These are phyloP conservation scores for Glarea lozoyensis DNA, from an alignment of 495 filamentous ascomycete genomes.

Conservation along the genomic window DNA sequence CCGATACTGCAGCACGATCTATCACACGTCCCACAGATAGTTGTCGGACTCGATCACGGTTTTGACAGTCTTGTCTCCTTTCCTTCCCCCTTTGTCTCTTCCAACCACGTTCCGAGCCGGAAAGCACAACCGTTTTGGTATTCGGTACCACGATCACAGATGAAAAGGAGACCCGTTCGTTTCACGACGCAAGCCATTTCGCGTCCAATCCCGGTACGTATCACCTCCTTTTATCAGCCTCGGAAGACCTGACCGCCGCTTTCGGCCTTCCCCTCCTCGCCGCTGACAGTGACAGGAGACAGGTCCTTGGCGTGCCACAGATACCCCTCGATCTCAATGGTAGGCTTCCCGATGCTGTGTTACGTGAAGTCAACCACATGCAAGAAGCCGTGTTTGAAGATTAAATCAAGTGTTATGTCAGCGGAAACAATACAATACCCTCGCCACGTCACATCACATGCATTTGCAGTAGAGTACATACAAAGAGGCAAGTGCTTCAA, in stretches of 20 bases:
- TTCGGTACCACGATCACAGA: not conserved
- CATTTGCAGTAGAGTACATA: not conserved
- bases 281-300: too few relatives aligned
- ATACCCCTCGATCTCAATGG: too few relatives aligned
- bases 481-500: not conserved
- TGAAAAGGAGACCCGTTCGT: not conserved
- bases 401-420: not conserved
- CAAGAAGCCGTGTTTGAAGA: not conserved
- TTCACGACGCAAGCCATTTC: not conserved
- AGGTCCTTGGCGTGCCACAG: not conserved
- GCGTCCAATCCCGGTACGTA: not conserved
- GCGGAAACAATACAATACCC: not conserved
- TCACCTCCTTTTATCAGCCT: too few relatives aligned
- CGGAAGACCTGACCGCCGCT: too few relatives aligned
- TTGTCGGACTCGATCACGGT: too few relatives aligned
- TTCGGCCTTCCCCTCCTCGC: too few relatives aligned
- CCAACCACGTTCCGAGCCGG: not conserved
- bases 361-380: not conserved
- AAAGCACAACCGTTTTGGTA: not conserved
- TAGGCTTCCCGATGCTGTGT: too few relatives aligned
- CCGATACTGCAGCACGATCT: too few relatives aligned
- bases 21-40: too few relatives aligned
- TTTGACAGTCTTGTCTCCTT: too few relatives aligned
- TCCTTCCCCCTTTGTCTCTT: not conserved
- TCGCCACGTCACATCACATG: conserved; percentile 3